A percentile compares a stretch with the other conserved stretches of the same genome.
Conservation (phyloP, 2,329 filamentous ascomycete genomes). For the Fusarium pseudograminearum region DNA sequence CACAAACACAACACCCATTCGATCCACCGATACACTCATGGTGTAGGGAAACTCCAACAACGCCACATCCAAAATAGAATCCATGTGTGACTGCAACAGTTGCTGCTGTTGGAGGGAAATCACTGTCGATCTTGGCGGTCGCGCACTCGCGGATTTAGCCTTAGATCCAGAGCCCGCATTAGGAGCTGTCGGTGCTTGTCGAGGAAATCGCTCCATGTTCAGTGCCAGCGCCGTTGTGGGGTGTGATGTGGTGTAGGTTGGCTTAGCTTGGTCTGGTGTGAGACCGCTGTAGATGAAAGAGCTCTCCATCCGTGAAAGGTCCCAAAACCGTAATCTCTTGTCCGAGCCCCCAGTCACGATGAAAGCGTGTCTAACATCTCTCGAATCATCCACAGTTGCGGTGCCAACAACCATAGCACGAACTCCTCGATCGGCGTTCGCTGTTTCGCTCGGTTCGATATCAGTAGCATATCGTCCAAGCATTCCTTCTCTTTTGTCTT, state of each 20-base stretch:
- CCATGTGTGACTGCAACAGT: slow-evolving; percentile 86
- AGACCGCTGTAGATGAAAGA: slow-evolving; percentile 86
- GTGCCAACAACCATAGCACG: slow-evolving; percentile 80
- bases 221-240: slow-evolving; percentile 73
- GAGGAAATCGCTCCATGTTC: slow-evolving; percentile 71
- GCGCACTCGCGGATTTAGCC: slow-evolving; percentile 48
- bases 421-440: slow-evolving; percentile 73
- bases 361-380: slow-evolving; percentile 82
- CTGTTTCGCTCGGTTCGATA: slow-evolving; percentile 70
- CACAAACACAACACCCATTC: slow-evolving; percentile 89
- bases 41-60: slow-evolving; percentile 89
- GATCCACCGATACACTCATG: slow-evolving; percentile 92
- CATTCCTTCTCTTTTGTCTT: slow-evolving; percentile 88
- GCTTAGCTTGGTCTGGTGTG: slow-evolving; percentile 74
- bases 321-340: slow-evolving; percentile 94
- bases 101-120: slow-evolving; percentile 90
- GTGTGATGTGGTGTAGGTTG: slow-evolving; percentile 76
- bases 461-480: slow-evolving; percentile 84
- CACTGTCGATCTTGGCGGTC: slow-evolving; percentile 80
- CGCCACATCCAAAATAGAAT: slow-evolving; percentile 89
- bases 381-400: slow-evolving; percentile 76
- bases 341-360: slow-evolving; percentile 90
- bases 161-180: slow-evolving; percentile 50
- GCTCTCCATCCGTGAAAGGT: slow-evolving; percentile 80
- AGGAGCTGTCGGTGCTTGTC: slow-evolving; percentile 52